Evolutionary conservation across 805 yeast genomes (phyloP), one percentile per base, ranked within the genome.

Genomic region (Kodamaea neixiangensis): DNA sequence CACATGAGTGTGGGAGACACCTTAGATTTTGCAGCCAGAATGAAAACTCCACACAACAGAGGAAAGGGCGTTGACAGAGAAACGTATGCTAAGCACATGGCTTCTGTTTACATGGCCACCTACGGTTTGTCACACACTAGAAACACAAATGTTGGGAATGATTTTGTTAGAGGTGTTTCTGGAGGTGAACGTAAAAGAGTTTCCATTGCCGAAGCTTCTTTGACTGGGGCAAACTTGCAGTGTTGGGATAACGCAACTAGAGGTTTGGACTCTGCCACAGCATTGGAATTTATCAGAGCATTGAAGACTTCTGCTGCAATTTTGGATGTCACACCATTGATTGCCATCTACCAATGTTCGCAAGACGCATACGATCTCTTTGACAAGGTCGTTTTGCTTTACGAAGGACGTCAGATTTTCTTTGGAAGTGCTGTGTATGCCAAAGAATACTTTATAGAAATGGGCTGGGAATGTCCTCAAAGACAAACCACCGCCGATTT

Each of bases 151-250:
- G 87, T 82, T 33, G 87, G 87, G 53, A 77, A 77, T 60, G 86
- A 82, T 54, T 72, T 78, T 38, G 77, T 85, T 25, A 77, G 89
- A 64, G 88, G 90, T 71, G 88, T 86, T 38, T 84, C 93, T 47
- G 93, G 96, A 61, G 94, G 96, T 75, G 94, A 88, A 70, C 75
- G 96, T 57, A 87, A 87, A 68, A 81, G 96, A 72, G 93, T 88
- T 2, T 85, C 93, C 9, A 83, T 88, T 59, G 89, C 91, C 9
- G 96, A 88, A 68, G 87, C 87, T 1, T 71, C 86, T 43, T 78
- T 86, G 44, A 76, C 84, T 46, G 81, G 85, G 22, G 86, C 89
- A 25, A 71, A 80, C 45, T 73, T 86, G 46, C 84, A 79, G 55
- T 82, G 87, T 67, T 85, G 88, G 82, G 92, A 88, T 72, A 89